These are phyloP conservation scores for Carex arenaria DNA, from an alignment of 202 grass and related monocot genomes.

Conservation along the genomic window DNA sequence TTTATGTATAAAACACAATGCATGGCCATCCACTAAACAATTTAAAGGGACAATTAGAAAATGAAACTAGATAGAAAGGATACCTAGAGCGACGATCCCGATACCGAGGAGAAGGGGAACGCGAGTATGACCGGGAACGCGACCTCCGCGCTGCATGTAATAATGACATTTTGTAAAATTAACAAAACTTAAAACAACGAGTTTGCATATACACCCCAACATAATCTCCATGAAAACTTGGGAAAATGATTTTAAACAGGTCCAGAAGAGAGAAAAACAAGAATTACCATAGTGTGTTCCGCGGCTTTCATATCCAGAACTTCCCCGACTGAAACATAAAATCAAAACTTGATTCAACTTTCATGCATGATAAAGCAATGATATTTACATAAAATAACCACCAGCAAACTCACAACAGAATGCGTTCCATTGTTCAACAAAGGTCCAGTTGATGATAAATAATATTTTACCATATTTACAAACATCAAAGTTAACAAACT, in stretches of 20 bases:
- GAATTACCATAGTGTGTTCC: constrained; percentile 69
- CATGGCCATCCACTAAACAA: not conserved
- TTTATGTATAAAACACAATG: not conserved
- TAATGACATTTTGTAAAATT: not conserved
- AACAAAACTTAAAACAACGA: not conserved
- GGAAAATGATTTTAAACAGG: not conserved
- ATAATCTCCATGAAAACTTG: not conserved
- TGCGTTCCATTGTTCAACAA: not conserved
- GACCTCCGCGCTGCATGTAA: constrained; percentile 28
- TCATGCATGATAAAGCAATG: not conserved
- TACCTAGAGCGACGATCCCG: constrained; percentile 66
- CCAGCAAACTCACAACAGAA: not conserved
- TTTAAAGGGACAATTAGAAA: not conserved
- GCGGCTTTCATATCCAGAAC: constrained; percentile 45
- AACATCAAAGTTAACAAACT: not conserved
- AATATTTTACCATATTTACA: not conserved
- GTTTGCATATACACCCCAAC: not conserved
- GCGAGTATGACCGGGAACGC: constrained; percentile 63
- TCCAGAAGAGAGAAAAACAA: not conserved
- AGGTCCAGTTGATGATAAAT: not conserved
- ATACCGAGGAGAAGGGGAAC: constrained; percentile 59
- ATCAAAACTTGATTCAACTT: not conserved
- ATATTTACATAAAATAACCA: not conserved
- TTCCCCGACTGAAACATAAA: constrained; percentile 12
- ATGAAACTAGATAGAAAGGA: not conserved